Evolutionary conservation across 2,329 filamentous ascomycete genomes (phyloP).

Genomic region (Didymella pinodella): DNA sequence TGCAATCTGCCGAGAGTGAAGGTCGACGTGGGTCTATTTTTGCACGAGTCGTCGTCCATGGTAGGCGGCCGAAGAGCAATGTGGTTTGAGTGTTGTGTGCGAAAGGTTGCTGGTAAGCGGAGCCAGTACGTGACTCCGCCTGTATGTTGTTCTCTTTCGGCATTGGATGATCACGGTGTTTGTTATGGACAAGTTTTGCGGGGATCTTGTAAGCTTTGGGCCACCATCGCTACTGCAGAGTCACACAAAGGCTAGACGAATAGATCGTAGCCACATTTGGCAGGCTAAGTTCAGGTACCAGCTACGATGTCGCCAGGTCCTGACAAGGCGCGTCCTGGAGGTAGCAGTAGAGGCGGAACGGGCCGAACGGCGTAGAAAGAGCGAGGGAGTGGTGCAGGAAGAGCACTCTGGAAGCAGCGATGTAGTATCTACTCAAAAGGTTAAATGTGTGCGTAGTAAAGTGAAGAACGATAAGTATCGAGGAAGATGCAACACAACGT

Average conservation of each 20-base stretch:
- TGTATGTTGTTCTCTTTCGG: not conserved
- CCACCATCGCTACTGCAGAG: not conserved
- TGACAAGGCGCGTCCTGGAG: not conserved
- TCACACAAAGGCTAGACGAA: not conserved
- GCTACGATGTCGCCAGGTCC: not conserved
- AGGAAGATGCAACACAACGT: not conserved
- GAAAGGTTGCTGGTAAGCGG: not conserved
- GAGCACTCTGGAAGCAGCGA: not conserved
- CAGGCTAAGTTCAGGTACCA: not conserved
- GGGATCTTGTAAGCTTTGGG: not conserved
- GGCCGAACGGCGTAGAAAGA: not conserved
- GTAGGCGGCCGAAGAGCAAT: not conserved
- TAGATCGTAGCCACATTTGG: not conserved
- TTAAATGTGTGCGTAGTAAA: not conserved
- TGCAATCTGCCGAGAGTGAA: not conserved
- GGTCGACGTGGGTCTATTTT: not conserved
- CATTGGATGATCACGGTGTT: not conserved
- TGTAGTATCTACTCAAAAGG: not conserved
- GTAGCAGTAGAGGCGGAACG: not conserved
- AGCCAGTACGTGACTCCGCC: not conserved
- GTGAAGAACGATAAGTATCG: not conserved
- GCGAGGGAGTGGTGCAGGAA: not conserved
- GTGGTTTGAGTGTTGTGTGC: not conserved
- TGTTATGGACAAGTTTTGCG: not conserved
- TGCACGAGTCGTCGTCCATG: not conserved